phyloP scores from a whole-genome alignment of 345 rosid genomes.

The Eucalyptus marginata region DNA sequence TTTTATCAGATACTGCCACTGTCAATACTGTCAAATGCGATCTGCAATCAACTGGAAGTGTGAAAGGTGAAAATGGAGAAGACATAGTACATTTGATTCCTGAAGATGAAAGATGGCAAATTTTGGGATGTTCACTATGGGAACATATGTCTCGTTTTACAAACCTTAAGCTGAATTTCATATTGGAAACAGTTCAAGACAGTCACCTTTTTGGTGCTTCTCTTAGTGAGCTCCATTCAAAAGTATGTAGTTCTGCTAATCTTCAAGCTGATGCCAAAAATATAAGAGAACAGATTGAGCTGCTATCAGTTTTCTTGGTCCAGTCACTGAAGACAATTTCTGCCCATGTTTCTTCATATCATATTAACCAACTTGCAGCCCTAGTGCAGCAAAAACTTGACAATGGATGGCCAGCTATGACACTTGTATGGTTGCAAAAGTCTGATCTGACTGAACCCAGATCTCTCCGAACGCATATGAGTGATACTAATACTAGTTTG shows the following conservation, averaged over 20 bases:
- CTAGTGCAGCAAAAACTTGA: conserved; percentile 41
- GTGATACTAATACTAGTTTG: conserved; percentile 8
- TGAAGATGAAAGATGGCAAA: conserved; percentile 68
- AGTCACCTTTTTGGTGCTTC: conserved; percentile 13
- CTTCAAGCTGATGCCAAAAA: conserved; percentile 20
- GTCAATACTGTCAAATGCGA: conserved; percentile 3
- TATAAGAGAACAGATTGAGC: conserved; percentile 21
- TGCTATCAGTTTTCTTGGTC: conserved; percentile 22
- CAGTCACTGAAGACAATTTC: conserved; percentile 29
- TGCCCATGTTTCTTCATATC: conserved; percentile 55
- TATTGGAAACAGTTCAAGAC: conserved; percentile 23
- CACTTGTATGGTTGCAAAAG: conserved; percentile 53
- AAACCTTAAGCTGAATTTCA: conserved; percentile 39
- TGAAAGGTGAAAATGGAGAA: conserved; percentile 14
- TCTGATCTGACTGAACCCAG: conserved; percentile 26
- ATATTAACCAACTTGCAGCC: conserved; percentile 41
- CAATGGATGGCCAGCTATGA: conserved; percentile 32
- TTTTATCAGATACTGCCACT: conserved; percentile 5
- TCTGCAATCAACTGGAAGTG: neutral
- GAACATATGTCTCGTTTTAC: conserved; percentile 51
- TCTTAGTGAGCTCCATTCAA: conserved; percentile 10
- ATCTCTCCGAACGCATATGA: conserved; percentile 12
- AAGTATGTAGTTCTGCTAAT: conserved; percentile 4
- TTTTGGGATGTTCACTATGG: conserved; percentile 66
- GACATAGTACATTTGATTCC: conserved; percentile 27